Evolutionary conservation across 768 basidiomycete genomes (phyloP).

Genomic region (Russula vinacea): DNA sequence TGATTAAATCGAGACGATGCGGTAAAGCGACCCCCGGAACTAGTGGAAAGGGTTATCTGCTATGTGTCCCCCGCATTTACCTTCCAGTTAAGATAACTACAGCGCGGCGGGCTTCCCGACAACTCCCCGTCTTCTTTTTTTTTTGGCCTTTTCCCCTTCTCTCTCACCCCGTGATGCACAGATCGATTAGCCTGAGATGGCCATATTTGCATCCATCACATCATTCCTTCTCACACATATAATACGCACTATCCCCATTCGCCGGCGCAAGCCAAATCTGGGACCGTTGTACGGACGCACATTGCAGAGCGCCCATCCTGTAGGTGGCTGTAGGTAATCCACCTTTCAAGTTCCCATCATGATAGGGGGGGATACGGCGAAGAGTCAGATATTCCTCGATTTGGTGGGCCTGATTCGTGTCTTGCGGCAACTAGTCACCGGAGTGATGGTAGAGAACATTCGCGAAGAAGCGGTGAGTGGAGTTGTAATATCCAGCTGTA

Average conservation of each 20-base stretch:
- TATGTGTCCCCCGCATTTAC: background rate
- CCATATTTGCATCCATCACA: constrained; percentile 3
- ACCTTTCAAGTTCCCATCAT: background rate
- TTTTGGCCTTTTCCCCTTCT: background rate
- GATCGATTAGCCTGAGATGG: constrained; percentile 10
- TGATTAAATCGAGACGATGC: background rate
- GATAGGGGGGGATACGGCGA: background rate
- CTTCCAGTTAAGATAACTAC: constrained; percentile 2
- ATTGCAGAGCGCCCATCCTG: background rate
- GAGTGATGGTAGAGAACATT: constrained; percentile 1
- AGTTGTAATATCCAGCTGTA: background rate
- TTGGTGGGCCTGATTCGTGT: background rate
- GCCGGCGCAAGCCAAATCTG: background rate
- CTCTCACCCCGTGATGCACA: background rate
- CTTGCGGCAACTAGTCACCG: background rate
- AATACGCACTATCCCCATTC: constrained; percentile 17
- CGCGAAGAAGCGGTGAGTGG: background rate
- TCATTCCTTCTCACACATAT: background rate
- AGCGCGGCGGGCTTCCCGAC: background rate
- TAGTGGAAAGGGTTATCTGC: background rate
- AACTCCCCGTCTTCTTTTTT: background rate
- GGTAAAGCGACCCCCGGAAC: background rate
- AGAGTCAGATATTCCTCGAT: background rate
- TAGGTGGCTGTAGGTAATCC: too few species aligned
- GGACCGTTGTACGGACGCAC: background rate